These are phyloP conservation scores for Aspergillus novofumigatus DNA, from an alignment of 2,329 filamentous ascomycete species.

Conservation along the genomic window DNA sequence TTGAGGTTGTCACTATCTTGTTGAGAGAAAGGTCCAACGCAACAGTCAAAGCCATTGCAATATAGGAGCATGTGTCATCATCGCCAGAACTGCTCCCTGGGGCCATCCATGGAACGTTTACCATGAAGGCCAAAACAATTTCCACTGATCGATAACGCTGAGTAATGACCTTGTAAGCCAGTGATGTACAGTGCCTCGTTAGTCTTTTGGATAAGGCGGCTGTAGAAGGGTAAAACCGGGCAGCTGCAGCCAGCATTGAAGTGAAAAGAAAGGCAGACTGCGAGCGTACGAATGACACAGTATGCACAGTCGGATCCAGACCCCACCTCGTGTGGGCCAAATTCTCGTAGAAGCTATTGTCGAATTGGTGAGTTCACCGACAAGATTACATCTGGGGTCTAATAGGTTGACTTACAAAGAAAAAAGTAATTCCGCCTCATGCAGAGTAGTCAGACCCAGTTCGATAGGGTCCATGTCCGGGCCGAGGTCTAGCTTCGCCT, in stretches of 20 bases:
- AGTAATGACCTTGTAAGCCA: slow-evolving; percentile 60
- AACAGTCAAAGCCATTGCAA: slow-evolving; percentile 65
- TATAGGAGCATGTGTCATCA: slow-evolving; percentile 68
- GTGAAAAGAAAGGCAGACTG: slow-evolving; percentile 69
- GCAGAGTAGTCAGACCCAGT: slow-evolving; percentile 62
- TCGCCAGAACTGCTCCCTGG: slow-evolving; percentile 43
- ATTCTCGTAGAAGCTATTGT: slow-evolving; percentile 60
- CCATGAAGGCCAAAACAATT: slow-evolving; percentile 70
- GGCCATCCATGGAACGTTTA: slow-evolving; percentile 73
- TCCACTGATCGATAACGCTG: slow-evolving; percentile 65
- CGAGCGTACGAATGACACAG: slow-evolving; percentile 59
- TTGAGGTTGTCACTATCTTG: slow-evolving; percentile 60
- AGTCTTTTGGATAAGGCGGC: slow-evolving; percentile 63
- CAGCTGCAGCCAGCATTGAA: slow-evolving; percentile 64
- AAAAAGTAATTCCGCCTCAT: slow-evolving; percentile 63
- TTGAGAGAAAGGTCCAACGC: slow-evolving; percentile 66
- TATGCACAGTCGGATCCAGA: slow-evolving; percentile 64
- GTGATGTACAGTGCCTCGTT: slow-evolving; percentile 58
- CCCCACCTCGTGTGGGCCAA: slow-evolving; percentile 72
- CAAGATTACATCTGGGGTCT: neutral
- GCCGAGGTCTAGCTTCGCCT: slow-evolving; percentile 60
- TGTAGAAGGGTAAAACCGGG: slow-evolving; percentile 62
- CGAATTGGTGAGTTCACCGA: neutral
- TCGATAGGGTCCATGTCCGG: slow-evolving; percentile 64
- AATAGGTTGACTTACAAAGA: slow-evolving; percentile 50